Base-by-base conservation (phyloP, 2,329 filamentous ascomycete genomes). In the Penicillium sp. region DNA sequence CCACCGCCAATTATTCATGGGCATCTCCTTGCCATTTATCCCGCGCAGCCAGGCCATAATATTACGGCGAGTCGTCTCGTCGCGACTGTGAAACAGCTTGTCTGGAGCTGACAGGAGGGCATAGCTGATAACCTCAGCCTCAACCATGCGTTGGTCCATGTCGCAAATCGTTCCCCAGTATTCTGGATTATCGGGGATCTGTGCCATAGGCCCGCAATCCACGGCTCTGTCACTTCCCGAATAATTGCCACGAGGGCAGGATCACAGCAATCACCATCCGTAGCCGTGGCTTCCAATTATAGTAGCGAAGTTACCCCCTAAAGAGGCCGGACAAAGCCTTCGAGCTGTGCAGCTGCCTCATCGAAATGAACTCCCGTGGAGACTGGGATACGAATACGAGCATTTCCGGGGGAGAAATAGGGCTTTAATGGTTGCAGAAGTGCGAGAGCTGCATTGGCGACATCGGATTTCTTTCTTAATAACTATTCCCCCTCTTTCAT, bases 1-100 rank as follows among this genome's bases (percentile, higher is more conserved):
- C 79, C 80, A 82, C 1, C 77, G 72, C 80, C 80, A 82, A 51
- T 82, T 82, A 0, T 75, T 81, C 2, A 66, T 60, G 0, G 80
- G 80, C 68, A 82, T 79, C 2, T 69, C 63, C 58, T 76, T 78
- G 0, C 70, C 70, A 26, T 81, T 79, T 9, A 82, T 71, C 0
- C 69, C 69, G 6, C 64, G 62, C 1, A 82, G 60, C 79, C 79
- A 82, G 6, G 23, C 14, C 15, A 23, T 46, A 37, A 66, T 61
- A 49, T 65, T 62, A 2, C 2, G 27, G 5, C 26, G 44, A 1
- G 57, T 56, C 9, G 12, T 40, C 25, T 48, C 47, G 23, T 49
- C 20, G n/a, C 56, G 61, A 5, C 18, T 20, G 27, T 61, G 54
- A 37, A 54, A 67, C 8, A 67, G 56, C 4, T 46, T 49, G 12